Base-by-base conservation (phyloP, 768 basidiomycete species). In the Tricholoma matsutake region DNA sequence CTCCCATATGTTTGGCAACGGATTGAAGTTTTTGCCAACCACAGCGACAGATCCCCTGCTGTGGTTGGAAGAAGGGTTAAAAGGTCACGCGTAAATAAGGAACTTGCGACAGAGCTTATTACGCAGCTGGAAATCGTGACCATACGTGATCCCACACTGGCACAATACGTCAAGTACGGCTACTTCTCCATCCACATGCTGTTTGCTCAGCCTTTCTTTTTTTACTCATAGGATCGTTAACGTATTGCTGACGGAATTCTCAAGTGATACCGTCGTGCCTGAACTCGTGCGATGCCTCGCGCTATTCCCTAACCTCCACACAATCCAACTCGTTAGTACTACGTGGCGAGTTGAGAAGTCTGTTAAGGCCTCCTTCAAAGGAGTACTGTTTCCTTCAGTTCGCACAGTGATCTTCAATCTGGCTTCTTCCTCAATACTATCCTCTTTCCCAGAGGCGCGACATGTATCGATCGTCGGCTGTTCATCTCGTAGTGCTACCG, bases 281-380 rank as follows among this genome's bases (percentile, higher is more conserved):
- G 73, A 77, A 49, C 59, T 71, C n/a, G 65, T 63, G 18, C 56
- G 64, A 29, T 69, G 67, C 41, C 64, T 71, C 6, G 39, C 65
- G 0, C 54, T 69, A 32, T 63, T 72, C n/a, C 63, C 63, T 22
- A 70, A 69, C 32, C 64, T 72, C 5, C 57, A 68, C 22, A 71
- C 69, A 34, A 31, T 73, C 10, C 67, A 68, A 56, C 43, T 65
- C 14, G 4, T 62, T 22, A n/a, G 29, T 3, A 9, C 31, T 11
- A n/a, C 18, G 5, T 3, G 47, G 22, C 4, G 1, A 9, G 9
- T n/a, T 14, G 31, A 34, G 14, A 13, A 29, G 34, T 6, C 4
- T 29, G 28, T 41, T 20, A 14, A 4, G 6, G 10, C 2, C 1
- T 18, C 56, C 10, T 61, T 63, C 53, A n/a, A 28, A 16, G 37